Base-by-base conservation (phyloP, 352 stramenopile genomes). In the Globisporangium carolinianum region DNA sequence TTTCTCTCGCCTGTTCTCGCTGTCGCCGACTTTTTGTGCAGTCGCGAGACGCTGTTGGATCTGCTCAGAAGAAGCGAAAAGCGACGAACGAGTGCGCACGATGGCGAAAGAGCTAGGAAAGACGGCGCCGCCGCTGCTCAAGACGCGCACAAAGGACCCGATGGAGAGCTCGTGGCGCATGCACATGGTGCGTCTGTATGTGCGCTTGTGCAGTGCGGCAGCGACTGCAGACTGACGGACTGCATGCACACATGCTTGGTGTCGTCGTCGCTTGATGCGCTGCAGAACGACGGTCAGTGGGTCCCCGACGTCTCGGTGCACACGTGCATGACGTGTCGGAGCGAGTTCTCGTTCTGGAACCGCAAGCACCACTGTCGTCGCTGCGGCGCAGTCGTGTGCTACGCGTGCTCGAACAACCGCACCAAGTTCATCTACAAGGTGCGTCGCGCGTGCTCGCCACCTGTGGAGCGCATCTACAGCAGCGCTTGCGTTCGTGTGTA, bases 361-460 rank as follows among this genome's bases (percentile, higher is more conserved):
- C 83, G 87, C 37, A 87, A 88, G 61, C 87, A 96, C 69, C 87
- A 96, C 64, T 96, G 87, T 61, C 84, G 87, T 6, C 82, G 82
- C n/a, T 96, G 87, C 42, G 87, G 87, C 10, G 79, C 80, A 7
- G 73, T 93, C 18, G 76, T 94, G 7, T 96, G 87, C 55, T 76
- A 92, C 46, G 46, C 68, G 10, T 96, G 87, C 64, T 93, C 86
- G 7, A 71, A 74, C 6, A 90, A 73, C 57, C 79, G 83, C 42
- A 93, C 85, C 37, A 84, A 83, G 50, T 91, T 93, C 63, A 91
- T 95, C 46, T 87, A 93, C 69, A 89, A 91, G 76, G 83, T 83
- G 57, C 11, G 39, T 10, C 18, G 3, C 24, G 24, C 24, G 24
- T 32, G 24, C 24, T 32, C 24, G 24, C 24, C 24, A 32, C 24